Percentiles rank a stretch among this genome's conserved stretches.
Conservation (phyloP, 2,329 filamentous ascomycete species). For the Leptographium wingfieldii region DNA sequence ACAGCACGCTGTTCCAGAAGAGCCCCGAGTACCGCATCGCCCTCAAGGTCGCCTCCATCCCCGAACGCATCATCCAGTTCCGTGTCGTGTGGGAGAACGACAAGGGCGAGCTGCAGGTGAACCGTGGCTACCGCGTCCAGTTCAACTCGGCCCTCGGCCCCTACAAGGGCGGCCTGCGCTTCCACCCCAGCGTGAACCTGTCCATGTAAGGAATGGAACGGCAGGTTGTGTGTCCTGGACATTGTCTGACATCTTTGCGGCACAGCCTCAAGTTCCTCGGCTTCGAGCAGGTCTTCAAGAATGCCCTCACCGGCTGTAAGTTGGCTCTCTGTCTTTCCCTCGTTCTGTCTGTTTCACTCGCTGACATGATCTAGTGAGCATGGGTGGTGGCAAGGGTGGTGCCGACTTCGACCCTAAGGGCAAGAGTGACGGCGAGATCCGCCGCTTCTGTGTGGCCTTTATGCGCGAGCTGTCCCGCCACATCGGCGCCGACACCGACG, state of each 20-base stretch:
- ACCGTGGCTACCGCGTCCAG: constrained; percentile 91
- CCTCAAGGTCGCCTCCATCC: constrained; percentile 75
- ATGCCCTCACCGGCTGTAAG: constrained; percentile 88
- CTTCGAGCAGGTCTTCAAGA: constrained; percentile 99
- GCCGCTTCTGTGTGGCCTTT: constrained; percentile 90
- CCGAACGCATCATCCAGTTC: constrained; percentile 95
- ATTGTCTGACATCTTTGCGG: constrained; percentile 19
- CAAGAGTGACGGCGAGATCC: constrained; percentile 94
- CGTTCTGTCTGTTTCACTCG: not conserved
- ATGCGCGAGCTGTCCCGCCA: constrained; percentile 93
- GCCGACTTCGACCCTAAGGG: constrained; percentile 98
- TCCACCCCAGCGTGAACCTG: constrained; percentile 80
- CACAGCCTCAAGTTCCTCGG: constrained; percentile 81
- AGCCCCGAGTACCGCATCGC: constrained; percentile 91
- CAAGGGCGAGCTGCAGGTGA: constrained; percentile 76
- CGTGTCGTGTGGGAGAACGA: constrained; percentile 95
- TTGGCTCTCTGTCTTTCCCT: constrained; percentile 19
- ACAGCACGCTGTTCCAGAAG: constrained; percentile 84
- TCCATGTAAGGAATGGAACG: constrained; percentile 34
- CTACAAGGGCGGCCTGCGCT: constrained; percentile 93
- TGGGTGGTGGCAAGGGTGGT: constrained; percentile 96
- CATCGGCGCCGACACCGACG: constrained; percentile 91
- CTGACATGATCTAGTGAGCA: constrained; percentile 50
- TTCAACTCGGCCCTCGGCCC: constrained; percentile 97
- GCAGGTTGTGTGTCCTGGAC: not conserved